Conservation (phyloP, 495 filamentous ascomycete species). For the Tuber aestivum region DNA sequence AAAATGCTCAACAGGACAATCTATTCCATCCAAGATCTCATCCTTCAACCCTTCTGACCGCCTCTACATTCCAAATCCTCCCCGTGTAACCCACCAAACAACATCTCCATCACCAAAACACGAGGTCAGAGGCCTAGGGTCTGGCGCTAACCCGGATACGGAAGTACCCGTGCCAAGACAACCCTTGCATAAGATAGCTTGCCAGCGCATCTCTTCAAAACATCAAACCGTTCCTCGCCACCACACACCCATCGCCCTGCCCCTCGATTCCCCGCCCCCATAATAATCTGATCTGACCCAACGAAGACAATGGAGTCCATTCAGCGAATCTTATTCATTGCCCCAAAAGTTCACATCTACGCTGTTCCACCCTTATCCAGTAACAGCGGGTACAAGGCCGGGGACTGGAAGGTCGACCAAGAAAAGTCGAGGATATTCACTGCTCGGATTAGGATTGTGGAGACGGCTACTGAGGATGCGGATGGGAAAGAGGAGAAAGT, state of each 20-base stretch:
- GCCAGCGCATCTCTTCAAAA: constrained; percentile 3
- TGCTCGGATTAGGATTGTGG: constrained; percentile 68
- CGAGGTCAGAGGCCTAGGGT: not conserved
- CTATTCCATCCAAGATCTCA: not conserved
- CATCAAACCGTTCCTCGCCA: not conserved
- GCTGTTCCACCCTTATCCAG: constrained; percentile 66
- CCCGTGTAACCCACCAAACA: not conserved
- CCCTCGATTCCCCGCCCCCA: constrained; percentile 2
- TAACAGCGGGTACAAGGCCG: constrained; percentile 66
- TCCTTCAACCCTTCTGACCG: not conserved
- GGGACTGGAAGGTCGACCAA: constrained; percentile 64
- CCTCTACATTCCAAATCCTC: not conserved
- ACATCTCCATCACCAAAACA: not conserved
- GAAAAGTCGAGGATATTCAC: constrained; percentile 71
- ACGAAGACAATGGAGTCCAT: constrained; percentile 49
- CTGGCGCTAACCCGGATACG: not conserved
- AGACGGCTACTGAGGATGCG: constrained; percentile 55
- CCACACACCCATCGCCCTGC: not conserved
- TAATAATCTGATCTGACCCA: not conserved
- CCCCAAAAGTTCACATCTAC: constrained; percentile 68
- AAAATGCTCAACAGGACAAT: not conserved
- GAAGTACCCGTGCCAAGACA: not conserved
- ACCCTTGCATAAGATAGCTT: not conserved
- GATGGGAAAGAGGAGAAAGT: constrained; percentile 50
- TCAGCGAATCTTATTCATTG: constrained; percentile 70